These are phyloP conservation scores for Pseudocercospora crystallina DNA, from an alignment of 2,329 filamentous ascomycete species.

Conservation along the genomic window DNA sequence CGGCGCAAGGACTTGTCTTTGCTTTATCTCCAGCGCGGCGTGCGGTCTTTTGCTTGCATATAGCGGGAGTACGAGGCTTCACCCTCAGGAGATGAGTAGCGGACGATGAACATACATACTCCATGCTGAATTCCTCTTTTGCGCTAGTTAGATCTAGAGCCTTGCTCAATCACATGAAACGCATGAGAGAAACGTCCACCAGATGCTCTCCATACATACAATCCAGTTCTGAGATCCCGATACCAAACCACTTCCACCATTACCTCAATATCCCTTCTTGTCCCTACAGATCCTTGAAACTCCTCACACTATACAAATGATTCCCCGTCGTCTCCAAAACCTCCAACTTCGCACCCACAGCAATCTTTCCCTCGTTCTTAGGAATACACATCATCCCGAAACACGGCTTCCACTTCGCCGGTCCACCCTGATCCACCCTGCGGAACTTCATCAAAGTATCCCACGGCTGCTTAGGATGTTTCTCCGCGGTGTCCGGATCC, in stretches of 20 bases:
- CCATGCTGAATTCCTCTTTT: no score
- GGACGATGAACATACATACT: no score
- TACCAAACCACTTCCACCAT: neutral
- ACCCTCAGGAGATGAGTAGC: no score
- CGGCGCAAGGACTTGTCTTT: no score
- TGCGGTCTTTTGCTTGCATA: no score
- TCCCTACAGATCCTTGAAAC: slow-evolving; percentile 35
- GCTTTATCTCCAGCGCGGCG: no score
- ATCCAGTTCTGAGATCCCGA: neutral
- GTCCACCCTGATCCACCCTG: slow-evolving; percentile 59
- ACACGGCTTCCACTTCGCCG: slow-evolving; percentile 63
- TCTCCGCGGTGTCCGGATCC: slow-evolving; percentile 60
- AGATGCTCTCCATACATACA: neutral
- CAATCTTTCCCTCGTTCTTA: slow-evolving; percentile 53
- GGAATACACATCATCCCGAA: slow-evolving; percentile 67
- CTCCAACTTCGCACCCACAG: slow-evolving; percentile 60
- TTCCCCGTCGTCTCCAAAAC: slow-evolving; percentile 57
- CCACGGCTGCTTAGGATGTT: slow-evolving; percentile 62
- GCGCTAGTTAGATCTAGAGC: no score
- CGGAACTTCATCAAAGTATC: slow-evolving; percentile 61
- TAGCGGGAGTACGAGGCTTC: no score
- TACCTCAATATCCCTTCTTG: neutral
- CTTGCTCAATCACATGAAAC: no score
- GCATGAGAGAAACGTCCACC: neutral
- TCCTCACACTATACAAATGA: slow-evolving; percentile 52